Conservation (phyloP, 106 monocot species). For the Platanthera guangdongensis region DNA sequence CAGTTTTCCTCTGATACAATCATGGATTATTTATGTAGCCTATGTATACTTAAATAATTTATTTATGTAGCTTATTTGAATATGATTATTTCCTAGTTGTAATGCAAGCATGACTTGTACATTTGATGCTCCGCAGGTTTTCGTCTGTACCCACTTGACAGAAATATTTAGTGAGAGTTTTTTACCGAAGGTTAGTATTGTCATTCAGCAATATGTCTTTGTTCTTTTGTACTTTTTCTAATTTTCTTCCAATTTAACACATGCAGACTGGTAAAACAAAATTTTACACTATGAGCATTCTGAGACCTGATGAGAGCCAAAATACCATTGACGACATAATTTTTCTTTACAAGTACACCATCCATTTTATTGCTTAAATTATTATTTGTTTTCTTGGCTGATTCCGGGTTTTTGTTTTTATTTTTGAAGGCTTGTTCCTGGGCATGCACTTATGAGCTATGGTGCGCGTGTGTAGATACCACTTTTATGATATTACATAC, state of each 20-base stretch:
- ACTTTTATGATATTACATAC: not conserved
- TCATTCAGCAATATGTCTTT: not conserved
- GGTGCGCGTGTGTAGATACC: constrained; percentile 27
- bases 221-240: constrained; percentile 8
- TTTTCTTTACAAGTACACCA: constrained; percentile 69
- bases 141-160: constrained; percentile 86
- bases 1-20: too few species aligned
- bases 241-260: not conserved
- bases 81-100: not conserved
- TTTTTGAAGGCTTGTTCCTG: constrained; percentile 74
- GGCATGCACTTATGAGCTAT: constrained; percentile 71
- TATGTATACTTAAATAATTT: not conserved
- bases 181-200: constrained; percentile 41
- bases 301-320: constrained; percentile 50
- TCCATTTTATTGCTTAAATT: not conserved
- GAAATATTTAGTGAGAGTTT: constrained; percentile 72
- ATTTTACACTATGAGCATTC: constrained; percentile 81
- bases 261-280: constrained; percentile 68
- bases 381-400: constrained; percentile 3
- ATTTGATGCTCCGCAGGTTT: constrained; percentile 39
- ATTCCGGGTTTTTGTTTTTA: constrained; percentile 5
- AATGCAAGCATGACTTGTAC: not conserved
- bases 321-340: constrained; percentile 53
- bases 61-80: constrained; percentile 4
- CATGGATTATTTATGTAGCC: too few species aligned